These are phyloP conservation scores for Viscum album DNA, from an alignment of 177 flowering plant species.

Conservation along the genomic window DNA sequence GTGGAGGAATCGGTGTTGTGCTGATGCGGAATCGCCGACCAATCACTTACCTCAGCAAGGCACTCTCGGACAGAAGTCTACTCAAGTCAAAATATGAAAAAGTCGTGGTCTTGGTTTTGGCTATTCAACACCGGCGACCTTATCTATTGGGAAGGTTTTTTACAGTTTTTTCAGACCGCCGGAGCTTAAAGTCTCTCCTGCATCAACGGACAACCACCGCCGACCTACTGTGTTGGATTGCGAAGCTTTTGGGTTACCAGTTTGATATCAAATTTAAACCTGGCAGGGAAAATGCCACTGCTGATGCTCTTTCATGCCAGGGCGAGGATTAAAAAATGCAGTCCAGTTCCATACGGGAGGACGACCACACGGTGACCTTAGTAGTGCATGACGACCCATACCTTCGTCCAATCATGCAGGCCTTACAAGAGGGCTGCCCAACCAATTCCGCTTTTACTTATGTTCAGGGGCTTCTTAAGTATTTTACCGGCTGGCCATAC, in stretches of 20 bases:
- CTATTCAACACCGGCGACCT: neutral
- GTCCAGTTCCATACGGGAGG: no score
- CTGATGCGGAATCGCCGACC: neutral
- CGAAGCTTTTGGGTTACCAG: conserved; percentile 12
- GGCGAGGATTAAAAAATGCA: no score
- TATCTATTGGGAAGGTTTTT: conserved; percentile 5
- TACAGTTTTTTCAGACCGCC: neutral
- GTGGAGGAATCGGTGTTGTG: neutral
- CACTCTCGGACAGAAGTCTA: neutral
- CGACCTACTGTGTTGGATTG: conserved; percentile 1
- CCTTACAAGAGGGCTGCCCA: no score
- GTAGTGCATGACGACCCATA: no score
- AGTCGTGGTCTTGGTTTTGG: neutral
- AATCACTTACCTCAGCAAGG: neutral
- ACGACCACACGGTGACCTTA: no score
- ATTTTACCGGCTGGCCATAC: no score
- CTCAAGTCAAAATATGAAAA: conserved; percentile 7
- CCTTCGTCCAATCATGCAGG: no score
- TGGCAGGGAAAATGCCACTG: neutral
- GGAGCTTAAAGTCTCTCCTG: conserved; percentile 2
- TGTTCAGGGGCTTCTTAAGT: no score
- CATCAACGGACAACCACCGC: neutral
- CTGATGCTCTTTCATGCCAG: conserved; percentile 11
- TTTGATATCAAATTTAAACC: conserved; percentile 1
- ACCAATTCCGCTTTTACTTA: no score